Evolutionary conservation across 2,329 filamentous ascomycete genomes (phyloP).

Genomic region (Lecanicillium sp.): DNA sequence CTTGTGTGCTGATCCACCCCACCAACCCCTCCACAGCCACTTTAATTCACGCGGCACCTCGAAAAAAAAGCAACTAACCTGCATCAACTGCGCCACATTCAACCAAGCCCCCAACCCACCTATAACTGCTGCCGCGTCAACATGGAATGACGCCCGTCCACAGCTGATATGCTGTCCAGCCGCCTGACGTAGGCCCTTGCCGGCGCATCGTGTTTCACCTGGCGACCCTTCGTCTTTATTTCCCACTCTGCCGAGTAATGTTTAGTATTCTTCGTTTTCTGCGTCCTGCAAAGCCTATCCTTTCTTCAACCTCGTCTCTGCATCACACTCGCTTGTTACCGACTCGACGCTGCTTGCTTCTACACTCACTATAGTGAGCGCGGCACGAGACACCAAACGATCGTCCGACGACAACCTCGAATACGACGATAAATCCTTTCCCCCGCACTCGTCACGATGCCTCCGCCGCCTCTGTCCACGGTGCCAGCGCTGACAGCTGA

Average conservation of each 20-base stretch:
- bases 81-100: no score
- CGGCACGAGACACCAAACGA: no score
- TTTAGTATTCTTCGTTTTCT: neutral
- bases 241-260: no score
- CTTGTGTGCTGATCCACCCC: neutral
- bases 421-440: no score
- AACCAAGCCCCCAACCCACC: neutral
- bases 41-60: neutral
- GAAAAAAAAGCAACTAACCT: no score
- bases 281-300: no score
- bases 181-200: slow-evolving; percentile 3
- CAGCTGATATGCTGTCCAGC: slow-evolving; percentile 3
- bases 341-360: no score
- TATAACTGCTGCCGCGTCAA: slow-evolving; percentile 11
- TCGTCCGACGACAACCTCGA: no score
- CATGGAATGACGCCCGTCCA: neutral
- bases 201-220: neutral
- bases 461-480: neutral
- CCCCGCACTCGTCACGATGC: slow-evolving; percentile 1
- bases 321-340: no score
- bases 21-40: slow-evolving; percentile 10
- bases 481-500: neutral
- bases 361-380: no score
- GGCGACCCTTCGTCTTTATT: neutral
- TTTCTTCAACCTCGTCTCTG: no score